Evolutionary conservation across 73 alveolate species (phyloP), one percentile per base, ranked within the genome.

Genomic region (Paramecium sonneborni): DNA sequence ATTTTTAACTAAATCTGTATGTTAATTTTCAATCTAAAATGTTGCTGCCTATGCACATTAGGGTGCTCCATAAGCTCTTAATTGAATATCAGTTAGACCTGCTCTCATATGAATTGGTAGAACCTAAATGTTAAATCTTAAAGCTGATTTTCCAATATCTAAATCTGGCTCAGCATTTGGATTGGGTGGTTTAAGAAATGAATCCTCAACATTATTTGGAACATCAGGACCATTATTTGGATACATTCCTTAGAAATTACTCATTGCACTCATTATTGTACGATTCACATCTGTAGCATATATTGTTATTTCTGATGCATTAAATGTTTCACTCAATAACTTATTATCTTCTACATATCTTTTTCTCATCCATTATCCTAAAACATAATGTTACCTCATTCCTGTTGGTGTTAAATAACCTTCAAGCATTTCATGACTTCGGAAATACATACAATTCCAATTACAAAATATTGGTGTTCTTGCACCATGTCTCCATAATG

Each of bases 401-500:
- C 93, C 93, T 20, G 86, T 79, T 35, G 93, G 91, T 38, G 93
- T 88, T 11, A 88, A 72, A 69, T 88, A 76, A 24, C 93, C 93
- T 35, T 68, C 72, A 26, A 79, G 23, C 57, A 46, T 28, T 23
- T 55, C 26, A 1, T 28, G 57, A 2, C 7, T 8, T 57, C 46
- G 69, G 85, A 69, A 58, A 32, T 86, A 43, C 15, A 10, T 6
- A 34, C 76, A 39, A 34, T 37, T 72, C 85, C 86, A 86, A 88
- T 76, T 88, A 46, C 86, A 43, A 68, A 26, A 69, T 48, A 88
- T 67, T 20, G 93, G 85, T 14, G 85, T 69, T 30, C 93, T 67
- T 3, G 93, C 93, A 24, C 93, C 93, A 88, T 88, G 93, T 88
- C 93, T 88, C 90, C 90, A 79, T 46, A 79, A 79, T 43, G 48